Conservation (phyloP, 164 flowering plant genomes). For the Piper betle region DNA sequence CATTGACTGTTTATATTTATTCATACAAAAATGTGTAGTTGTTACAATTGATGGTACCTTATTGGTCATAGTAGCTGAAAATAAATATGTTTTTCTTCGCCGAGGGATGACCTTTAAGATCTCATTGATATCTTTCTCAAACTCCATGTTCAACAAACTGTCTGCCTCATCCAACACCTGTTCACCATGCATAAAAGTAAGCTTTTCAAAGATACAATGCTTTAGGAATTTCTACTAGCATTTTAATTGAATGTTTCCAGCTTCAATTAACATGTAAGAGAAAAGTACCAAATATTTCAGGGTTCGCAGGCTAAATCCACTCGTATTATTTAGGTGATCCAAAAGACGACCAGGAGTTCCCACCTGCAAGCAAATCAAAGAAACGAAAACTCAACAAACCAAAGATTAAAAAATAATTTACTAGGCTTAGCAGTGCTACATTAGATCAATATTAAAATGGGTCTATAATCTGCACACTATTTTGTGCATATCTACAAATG, state of each 20-base stretch:
- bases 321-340: slow-evolving; percentile 80
- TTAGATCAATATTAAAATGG: too few species aligned
- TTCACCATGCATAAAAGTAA: background rate
- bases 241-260: background rate
- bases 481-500: too few species aligned
- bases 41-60: slow-evolving; percentile 35
- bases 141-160: slow-evolving; percentile 80
- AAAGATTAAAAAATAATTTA: background rate
- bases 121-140: slow-evolving; percentile 80
- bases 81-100: slow-evolving; percentile 66
- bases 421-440: too few species aligned
- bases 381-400: background rate
- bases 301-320: slow-evolving; percentile 72
- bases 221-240: too few species aligned
- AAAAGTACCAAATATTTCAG: slow-evolving; percentile 63
- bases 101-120: slow-evolving; percentile 65
- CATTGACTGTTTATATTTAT: background rate
- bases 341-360: slow-evolving; percentile 90
- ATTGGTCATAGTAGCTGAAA: slow-evolving; percentile 97
- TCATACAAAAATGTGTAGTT: background rate
- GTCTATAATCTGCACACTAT: too few species aligned
- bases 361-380: slow-evolving; percentile 30
- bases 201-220: background rate
- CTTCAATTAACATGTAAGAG: too few species aligned
- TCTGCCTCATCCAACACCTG: slow-evolving; percentile 99